Evolutionary conservation across 108 stramenopile genomes (phyloP).

Genomic region (Thalassiosira profunda): DNA sequence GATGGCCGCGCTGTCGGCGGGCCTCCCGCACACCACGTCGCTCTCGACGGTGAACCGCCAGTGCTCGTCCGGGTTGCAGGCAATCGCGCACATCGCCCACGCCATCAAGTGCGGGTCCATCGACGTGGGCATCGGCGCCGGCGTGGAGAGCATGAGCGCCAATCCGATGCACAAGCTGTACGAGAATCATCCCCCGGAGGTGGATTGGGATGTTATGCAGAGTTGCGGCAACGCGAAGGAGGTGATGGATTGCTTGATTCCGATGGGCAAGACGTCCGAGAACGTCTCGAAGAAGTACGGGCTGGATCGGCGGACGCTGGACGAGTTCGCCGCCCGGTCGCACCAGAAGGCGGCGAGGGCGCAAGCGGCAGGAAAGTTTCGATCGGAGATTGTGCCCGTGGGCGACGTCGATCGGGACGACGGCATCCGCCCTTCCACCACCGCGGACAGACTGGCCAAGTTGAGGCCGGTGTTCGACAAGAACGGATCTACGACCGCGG

Average conservation of each 20-base stretch:
- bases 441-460: slow-evolving; percentile 67
- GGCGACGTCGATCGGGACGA: slow-evolving; percentile 86
- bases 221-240: slow-evolving; percentile 12
- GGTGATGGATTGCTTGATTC: slow-evolving; percentile 92
- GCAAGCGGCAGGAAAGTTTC: slow-evolving; percentile 78
- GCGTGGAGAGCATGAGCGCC: slow-evolving; percentile 93
- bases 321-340: slow-evolving; percentile 86
- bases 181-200: slow-evolving; percentile 60
- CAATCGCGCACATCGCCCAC: slow-evolving; percentile 90
- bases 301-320: slow-evolving; percentile 74
- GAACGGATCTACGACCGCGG: slow-evolving; percentile 93
- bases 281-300: slow-evolving; percentile 87
- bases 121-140: slow-evolving; percentile 91
- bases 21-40: slow-evolving; percentile 80
- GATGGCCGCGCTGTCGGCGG: slow-evolving; percentile 91
- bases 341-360: slow-evolving; percentile 91
- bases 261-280: slow-evolving; percentile 98
- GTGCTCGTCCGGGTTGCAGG: slow-evolving; percentile 96
- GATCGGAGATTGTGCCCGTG: slow-evolving; percentile 91
- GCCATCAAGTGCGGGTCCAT: slow-evolving; percentile 81
- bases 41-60: slow-evolving; percentile 92
- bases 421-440: slow-evolving; percentile 90
- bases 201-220: slow-evolving; percentile 78
- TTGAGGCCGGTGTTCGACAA: slow-evolving; percentile 89
- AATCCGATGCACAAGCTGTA: slow-evolving; percentile 71